A percentile compares a stretch with the other conserved stretches of the same genome.
phyloP scores from a whole-genome alignment of 345 rosid species.

The Bretschneidera sinensis region DNA sequence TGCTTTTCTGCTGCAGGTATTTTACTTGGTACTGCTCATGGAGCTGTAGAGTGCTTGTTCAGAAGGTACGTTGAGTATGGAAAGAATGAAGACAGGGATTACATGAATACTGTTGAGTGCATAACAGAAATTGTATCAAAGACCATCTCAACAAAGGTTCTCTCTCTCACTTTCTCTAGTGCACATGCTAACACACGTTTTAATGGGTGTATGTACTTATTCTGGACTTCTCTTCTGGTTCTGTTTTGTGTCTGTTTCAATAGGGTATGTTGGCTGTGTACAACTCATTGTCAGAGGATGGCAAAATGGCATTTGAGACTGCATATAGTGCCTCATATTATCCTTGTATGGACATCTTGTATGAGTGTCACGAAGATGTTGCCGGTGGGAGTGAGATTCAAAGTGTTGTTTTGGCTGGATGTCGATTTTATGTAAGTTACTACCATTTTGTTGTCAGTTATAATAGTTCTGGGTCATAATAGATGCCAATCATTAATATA shows the following conservation, averaged over 20 bases:
- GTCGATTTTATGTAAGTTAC: slow-evolving; percentile 32
- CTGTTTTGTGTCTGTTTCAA: slow-evolving; percentile 20
- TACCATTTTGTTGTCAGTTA: neutral
- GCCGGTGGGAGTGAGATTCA: too few species aligned
- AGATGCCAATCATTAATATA: neutral
- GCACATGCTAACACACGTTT: too few species aligned
- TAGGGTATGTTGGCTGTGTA: slow-evolving; percentile 66
- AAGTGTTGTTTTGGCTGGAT: slow-evolving; percentile 45
- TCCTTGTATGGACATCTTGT: too few species aligned
- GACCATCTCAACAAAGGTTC: slow-evolving; percentile 56
- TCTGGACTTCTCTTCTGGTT: too few species aligned
- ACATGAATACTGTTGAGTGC: too few species aligned
- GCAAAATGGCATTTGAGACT: too few species aligned
- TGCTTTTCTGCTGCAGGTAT: slow-evolving; percentile 34
- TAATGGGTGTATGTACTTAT: too few species aligned
- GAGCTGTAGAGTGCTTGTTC: slow-evolving; percentile 53
- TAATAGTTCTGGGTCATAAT: neutral
- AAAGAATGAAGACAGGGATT: too few species aligned
- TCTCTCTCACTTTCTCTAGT: neutral
- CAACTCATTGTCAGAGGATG: slow-evolving; percentile 42
- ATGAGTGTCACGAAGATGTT: too few species aligned
- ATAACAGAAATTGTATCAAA: slow-evolving; percentile 51
- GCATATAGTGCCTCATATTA: too few species aligned
- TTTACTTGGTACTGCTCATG: slow-evolving; percentile 62
- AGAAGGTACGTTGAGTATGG: too few species aligned